Base-by-base conservation (phyloP, 1,284 basidiomycete species). In the Rhodotorula sp. region DNA sequence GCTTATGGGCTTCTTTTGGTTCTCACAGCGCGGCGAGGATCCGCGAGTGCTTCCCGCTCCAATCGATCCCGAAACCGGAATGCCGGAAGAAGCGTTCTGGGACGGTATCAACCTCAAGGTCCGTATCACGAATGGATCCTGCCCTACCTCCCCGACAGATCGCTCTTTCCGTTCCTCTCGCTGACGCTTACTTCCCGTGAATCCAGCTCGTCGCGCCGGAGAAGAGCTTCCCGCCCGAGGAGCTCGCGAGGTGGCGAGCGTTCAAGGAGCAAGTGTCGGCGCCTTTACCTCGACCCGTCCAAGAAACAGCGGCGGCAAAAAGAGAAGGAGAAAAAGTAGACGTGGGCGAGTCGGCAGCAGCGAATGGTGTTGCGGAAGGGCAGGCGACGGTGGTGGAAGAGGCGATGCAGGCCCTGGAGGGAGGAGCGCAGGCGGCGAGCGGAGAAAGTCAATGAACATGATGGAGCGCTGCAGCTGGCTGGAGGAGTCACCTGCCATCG, bases 101-200 rank as follows among this genome's bases (percentile, higher is more conserved):
- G 71, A 77, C 52, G 70, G 70, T 19, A 72, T 77, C 49, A 28
- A 55, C 21, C 55, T 76, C 26, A 28, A 56, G 50, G 74, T 75
- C 12, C 52, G 49, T 12, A 43, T 14, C 14, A 10, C 10, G 10
- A 43, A 14, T 43, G 38, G 10, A 43, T 43, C 38, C 38, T 43
- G 10, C 38, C 38, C 38, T 12, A 43, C 38, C 10, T 14, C 10
- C 34, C 38, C 10, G 38, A 43, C 38, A 43, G 10, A 43, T 14
- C 38, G 38, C 12, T 43, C 12, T 12, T 14, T 43, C 38, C 38
- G 38, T 43, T 43, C 38, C 12, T 2, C 38, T 12, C 38, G 12
- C 38, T 43, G 38, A 43, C 38, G 38, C 38, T 43, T 12, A 2
- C 38, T 10, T 43, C 10, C 38, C 8, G 12, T 43, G 14, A 14